Evolutionary conservation across 192 early-diverging fungal genomes (phyloP).

Genomic region (Borealophlyctis nickersoniae): DNA sequence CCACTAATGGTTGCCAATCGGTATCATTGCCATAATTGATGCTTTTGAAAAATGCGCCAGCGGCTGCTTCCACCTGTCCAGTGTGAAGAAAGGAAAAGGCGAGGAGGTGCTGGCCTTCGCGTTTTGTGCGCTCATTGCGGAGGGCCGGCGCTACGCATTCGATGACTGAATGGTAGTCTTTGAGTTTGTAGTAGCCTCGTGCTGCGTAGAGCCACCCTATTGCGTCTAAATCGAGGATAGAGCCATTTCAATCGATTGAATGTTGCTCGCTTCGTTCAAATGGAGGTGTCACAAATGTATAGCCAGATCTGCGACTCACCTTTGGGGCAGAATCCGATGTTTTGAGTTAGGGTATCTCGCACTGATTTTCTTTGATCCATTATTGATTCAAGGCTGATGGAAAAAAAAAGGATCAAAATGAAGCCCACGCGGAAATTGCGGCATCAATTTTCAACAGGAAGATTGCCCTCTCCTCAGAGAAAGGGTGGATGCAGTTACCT

Average conservation of each 20-base stretch:
- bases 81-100: constrained; percentile 58
- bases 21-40: constrained; percentile 62
- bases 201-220: constrained; percentile 64
- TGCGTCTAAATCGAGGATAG: constrained; percentile 33
- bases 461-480: too few species aligned
- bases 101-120: constrained; percentile 59
- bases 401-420: too few species aligned
- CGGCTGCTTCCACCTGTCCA: constrained; percentile 55
- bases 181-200: constrained; percentile 60
- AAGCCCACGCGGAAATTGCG: too few species aligned
- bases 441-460: too few species aligned
- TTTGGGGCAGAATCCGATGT: constrained; percentile 61
- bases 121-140: constrained; percentile 57
- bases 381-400: too few species aligned
- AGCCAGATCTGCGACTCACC: constrained; percentile 37
- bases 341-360: constrained; percentile 46
- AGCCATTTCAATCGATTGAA: not conserved
- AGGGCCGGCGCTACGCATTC: constrained; percentile 60
- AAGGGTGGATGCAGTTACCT: too few species aligned
- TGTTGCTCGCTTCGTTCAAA: not conserved
- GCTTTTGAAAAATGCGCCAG: constrained; percentile 58
- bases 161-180: constrained; percentile 61
- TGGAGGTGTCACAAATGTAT: not conserved
- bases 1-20: constrained; percentile 60
- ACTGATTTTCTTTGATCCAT: constrained; percentile 51